Base-by-base conservation (phyloP, 139 green algal species). In the Closterium sp. region DNA sequence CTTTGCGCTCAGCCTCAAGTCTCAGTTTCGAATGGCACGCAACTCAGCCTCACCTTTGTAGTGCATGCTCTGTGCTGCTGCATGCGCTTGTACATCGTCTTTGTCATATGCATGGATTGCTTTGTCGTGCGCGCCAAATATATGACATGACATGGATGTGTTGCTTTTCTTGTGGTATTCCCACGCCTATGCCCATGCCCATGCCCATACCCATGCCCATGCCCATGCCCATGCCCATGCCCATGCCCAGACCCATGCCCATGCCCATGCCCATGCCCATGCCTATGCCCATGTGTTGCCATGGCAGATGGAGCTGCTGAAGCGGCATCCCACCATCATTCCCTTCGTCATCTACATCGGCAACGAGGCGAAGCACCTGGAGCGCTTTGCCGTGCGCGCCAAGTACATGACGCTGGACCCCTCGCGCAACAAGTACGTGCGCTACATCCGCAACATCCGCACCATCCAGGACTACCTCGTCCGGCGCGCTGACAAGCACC, bases 311-410 rank as follows among this genome's bases (percentile, higher is more conserved):
- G 92, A 87, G 84, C 95, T 98, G 31, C 97, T 98, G 97, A 85
- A 90, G n/a, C 76, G 87, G n/a, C 94, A 96, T 66, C 92, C 94
- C 23, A 92, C 66, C 76, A 95, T 98, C 76, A 84, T 99, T 33
- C 97, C 97, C n/a, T 99, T 99, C 95, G 92, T 99, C 43, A 95
- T 98, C 23, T 96, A 97, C 96, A 99, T 99, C 89, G 91, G 69
- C 92, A 98, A 97, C 87, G 96, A 97, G 91, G 85, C 89, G n/a
- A 98, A 98, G 95, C 97, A 99, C 92, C 89, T 96, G 38, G 97
- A 99, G 94, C 95, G 97, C 84, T 98, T 99, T 95, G 97, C 97
- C 0, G 96, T 99, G 89, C 94, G 97, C 1, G 96, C 97, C 43
- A 99, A 98, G 94, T 97, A 98, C 94, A 99, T 99, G 97, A 97